These are phyloP conservation scores for Thermomucor indicae-seudaticae DNA, from an alignment of 371 early-diverging fungal genomes.

Conservation along the genomic window DNA sequence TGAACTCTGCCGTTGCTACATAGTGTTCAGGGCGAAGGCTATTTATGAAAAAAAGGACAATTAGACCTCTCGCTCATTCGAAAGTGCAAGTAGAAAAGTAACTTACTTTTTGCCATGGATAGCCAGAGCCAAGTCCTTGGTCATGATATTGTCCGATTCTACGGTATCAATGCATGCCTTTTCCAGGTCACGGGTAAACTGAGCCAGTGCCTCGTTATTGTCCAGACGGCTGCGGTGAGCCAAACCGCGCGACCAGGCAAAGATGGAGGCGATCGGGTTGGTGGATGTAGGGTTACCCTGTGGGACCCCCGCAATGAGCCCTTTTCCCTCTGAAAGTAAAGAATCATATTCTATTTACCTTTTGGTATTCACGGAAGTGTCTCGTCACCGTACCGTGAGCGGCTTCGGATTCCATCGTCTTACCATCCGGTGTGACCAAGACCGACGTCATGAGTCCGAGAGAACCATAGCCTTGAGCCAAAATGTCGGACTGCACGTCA, in stretches of 20 bases:
- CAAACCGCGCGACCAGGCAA: conserved; percentile 93
- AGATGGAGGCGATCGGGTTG: conserved; percentile 93
- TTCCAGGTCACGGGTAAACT: conserved; percentile 74
- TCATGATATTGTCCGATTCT: conserved; percentile 77
- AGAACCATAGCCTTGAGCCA: conserved; percentile 88
- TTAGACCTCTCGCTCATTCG: neutral
- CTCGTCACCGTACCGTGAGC: conserved; percentile 96
- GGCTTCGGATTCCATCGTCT: conserved; percentile 90
- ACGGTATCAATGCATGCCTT: conserved; percentile 83
- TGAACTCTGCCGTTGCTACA: conserved; percentile 76
- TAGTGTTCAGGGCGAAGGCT: conserved; percentile 67
- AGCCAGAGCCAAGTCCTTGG: conserved; percentile 91
- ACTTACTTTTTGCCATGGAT: conserved; percentile 75
- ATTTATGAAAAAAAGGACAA: conserved; percentile 3
- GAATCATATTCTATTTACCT: too few species aligned
- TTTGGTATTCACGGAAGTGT: conserved; percentile 94
- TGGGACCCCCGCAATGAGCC: neutral
- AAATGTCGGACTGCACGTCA: conserved; percentile 88
- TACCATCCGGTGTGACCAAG: conserved; percentile 86
- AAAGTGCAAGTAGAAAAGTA: neutral
- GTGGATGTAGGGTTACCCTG: conserved; percentile 76
- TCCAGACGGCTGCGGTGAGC: conserved; percentile 89
- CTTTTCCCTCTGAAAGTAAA: too few species aligned
- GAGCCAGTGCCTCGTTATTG: conserved; percentile 61
- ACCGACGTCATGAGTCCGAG: conserved; percentile 93